Base-by-base conservation (phyloP, 345 rosid species). In the Punica granatum region DNA sequence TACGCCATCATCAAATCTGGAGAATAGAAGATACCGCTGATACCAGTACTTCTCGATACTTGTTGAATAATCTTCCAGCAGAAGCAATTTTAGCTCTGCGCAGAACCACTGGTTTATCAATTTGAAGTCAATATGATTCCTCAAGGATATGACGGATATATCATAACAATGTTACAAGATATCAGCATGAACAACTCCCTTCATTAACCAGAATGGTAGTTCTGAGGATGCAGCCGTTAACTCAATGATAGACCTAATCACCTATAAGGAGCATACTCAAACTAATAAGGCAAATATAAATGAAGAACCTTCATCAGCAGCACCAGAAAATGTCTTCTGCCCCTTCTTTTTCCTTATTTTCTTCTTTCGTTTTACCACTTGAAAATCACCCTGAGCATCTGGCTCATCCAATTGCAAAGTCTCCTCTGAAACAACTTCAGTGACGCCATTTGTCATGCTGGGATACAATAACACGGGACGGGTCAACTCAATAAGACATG, bases 1-100 rank as follows among this genome's bases (percentile, higher is more conserved):
- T 68, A 91, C 80, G 66, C 97, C 99, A 51, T 82, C 82, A 53
- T 91, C 92, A 74, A 86, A 91, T 82, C 82, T 80, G 53, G 97
- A 89, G 82, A 94, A 94, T 41, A 88, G 75, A 31, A 72, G 51
- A 76, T 94, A 88, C 67, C 99, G 78, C 71, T 94, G 99, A 73
- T 77, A 75, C 97, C 99, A 94, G 76, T 91, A 89, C 81, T 91
- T 94, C 60, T 76, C 73, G 66, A 82, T 79, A 58, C n/a, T 77
- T 60, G 79, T 69, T 63, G 88, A 76, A 66, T 66, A 69, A 70
- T 81, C 85, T 72, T 80, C 85, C 68, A 70, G 76, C 66, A 73
- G 81, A 76, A 79, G 66, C 63, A 25, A 64, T 63, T 62, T 79
- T 68, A 73, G 73, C 68, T 79, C 97, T 90, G 84, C 67, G 81